These are phyloP conservation scores for Voacanga thouarsii DNA, from an alignment of 257 asterid species.

Conservation along the genomic window DNA sequence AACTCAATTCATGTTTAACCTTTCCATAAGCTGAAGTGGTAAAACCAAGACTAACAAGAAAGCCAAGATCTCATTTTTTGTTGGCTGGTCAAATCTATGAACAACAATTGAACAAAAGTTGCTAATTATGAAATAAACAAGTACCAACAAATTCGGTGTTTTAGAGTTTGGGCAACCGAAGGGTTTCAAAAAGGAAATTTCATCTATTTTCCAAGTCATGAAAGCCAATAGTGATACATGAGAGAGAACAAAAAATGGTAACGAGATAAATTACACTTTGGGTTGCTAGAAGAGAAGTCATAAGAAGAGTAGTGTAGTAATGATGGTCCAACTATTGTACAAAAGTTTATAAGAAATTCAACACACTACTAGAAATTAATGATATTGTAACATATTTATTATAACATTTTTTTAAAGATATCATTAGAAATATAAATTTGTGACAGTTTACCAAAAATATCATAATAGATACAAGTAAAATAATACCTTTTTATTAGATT, in stretches of 20 bases:
- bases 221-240: background rate
- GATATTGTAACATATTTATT: too few species aligned
- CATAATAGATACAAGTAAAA: too few species aligned
- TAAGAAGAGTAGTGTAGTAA: background rate
- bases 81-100: conserved; percentile 64
- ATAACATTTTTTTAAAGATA: too few species aligned
- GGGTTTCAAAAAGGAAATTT: background rate
- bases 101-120: background rate
- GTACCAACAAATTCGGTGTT: background rate
- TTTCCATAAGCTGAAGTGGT: conserved; percentile 60
- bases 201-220: too few species aligned
- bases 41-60: conserved; percentile 54
- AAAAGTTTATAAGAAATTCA: background rate
- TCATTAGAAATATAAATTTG: too few species aligned
- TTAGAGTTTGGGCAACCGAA: background rate
- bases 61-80: conserved; percentile 53
- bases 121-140: background rate
- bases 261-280: background rate
- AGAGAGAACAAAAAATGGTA: background rate
- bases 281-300: background rate
- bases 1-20: conserved; percentile 36
- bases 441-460: too few species aligned
- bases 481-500: too few species aligned
- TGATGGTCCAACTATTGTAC: background rate
- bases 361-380: too few species aligned